These are phyloP conservation scores for Nitzschia sp. DNA, from an alignment of 108 stramenopile genomes.

Conservation along the genomic window DNA sequence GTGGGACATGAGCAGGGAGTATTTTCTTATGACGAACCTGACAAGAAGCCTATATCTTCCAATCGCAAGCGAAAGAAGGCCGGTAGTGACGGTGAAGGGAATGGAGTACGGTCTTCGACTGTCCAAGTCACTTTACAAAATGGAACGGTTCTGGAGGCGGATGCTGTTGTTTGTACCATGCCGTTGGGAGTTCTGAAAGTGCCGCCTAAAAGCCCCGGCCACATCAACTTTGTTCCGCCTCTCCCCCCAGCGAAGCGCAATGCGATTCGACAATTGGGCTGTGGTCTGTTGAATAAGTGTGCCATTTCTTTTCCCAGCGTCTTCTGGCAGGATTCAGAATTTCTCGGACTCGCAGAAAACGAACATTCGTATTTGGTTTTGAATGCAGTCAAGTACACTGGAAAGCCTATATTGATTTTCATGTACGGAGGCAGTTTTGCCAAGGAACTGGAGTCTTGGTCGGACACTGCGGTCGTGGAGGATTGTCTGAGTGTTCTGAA, in stretches of 20 bases:
- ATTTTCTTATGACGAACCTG: slow-evolving; percentile 22
- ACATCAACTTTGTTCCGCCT: slow-evolving; percentile 71
- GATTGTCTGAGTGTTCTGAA: slow-evolving; percentile 68
- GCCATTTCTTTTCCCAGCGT: slow-evolving; percentile 68
- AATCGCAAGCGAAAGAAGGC: slow-evolving; percentile 20
- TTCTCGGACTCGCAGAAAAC: slow-evolving; percentile 62
- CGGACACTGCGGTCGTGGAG: slow-evolving; percentile 57
- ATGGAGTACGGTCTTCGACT: slow-evolving; percentile 2
- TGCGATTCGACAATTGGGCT: slow-evolving; percentile 82
- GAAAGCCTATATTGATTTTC: slow-evolving; percentile 66
- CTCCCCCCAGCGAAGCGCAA: slow-evolving; percentile 64
- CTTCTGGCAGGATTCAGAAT: slow-evolving; percentile 82
- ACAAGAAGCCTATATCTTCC: slow-evolving; percentile 2
- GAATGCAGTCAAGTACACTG: slow-evolving; percentile 45
- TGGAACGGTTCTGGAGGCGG: slow-evolving; percentile 74
- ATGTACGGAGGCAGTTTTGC: slow-evolving; percentile 82
- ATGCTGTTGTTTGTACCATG: slow-evolving; percentile 82
- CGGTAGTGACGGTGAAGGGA: not conserved
- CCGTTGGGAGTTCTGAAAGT: slow-evolving; percentile 87
- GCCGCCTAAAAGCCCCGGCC: slow-evolving; percentile 41
- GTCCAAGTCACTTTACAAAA: slow-evolving; percentile 53
- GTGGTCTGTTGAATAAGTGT: slow-evolving; percentile 87
- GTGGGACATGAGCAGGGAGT: slow-evolving; percentile 13
- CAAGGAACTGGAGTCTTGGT: slow-evolving; percentile 58
- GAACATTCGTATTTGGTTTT: slow-evolving; percentile 61